These are phyloP conservation scores for Debaryomyces nepalensis DNA, from an alignment of 1,139 yeast genomes.

Conservation along the genomic window DNA sequence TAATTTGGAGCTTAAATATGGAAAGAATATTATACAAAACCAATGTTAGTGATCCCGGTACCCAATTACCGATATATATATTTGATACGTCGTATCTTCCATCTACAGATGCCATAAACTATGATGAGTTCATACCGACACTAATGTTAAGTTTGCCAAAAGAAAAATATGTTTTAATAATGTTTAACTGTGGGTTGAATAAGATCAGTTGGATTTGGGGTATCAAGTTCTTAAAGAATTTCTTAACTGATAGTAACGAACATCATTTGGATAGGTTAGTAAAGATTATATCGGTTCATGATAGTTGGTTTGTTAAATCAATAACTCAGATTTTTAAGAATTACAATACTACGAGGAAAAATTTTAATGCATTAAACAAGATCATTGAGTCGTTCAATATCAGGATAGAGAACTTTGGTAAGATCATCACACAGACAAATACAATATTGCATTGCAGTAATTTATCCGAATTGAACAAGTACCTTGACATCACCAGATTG, in stretches of 20 bases:
- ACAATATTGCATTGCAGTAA: slow-evolving; percentile 46
- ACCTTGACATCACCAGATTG: slow-evolving; percentile 73
- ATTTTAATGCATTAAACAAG: slow-evolving; percentile 33
- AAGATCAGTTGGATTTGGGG: slow-evolving; percentile 78
- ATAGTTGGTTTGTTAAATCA: slow-evolving; percentile 86
- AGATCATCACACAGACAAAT: slow-evolving; percentile 8
- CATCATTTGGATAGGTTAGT: slow-evolving; percentile 53
- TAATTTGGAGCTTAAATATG: slow-evolving; percentile 35
- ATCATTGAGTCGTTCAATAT: slow-evolving; percentile 35
- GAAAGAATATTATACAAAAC: slow-evolving; percentile 64
- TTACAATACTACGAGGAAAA: slow-evolving; percentile 39
- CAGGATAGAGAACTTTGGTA: slow-evolving; percentile 8
- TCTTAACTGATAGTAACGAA: slow-evolving; percentile 53
- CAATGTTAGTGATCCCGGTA: slow-evolving; percentile 60
- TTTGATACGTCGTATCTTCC: slow-evolving; percentile 81
- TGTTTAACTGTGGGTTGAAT: slow-evolving; percentile 81
- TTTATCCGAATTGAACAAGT: slow-evolving; percentile 63
- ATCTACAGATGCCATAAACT: slow-evolving; percentile 50
- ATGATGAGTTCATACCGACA: slow-evolving; percentile 46
- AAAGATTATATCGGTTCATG: slow-evolving; percentile 83
- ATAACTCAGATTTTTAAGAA: slow-evolving; percentile 74
- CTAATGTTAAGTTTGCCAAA: slow-evolving; percentile 53
- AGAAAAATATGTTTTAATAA: slow-evolving; percentile 63
- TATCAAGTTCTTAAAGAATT: slow-evolving; percentile 68
- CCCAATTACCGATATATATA: slow-evolving; percentile 68